Conservation (phyloP, 148 eudicot species). For the Nyssa sinensis region DNA sequence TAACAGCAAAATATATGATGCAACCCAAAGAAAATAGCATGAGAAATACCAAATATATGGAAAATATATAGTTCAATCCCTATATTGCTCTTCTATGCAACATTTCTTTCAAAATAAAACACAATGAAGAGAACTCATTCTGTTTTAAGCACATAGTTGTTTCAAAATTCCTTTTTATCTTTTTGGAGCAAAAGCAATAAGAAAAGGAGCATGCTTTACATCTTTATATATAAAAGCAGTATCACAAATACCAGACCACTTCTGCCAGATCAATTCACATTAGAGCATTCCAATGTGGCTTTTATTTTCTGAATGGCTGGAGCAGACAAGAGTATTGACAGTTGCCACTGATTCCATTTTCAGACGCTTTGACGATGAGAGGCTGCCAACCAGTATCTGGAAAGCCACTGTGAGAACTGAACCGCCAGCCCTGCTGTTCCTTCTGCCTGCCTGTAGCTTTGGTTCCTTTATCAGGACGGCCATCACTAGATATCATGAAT, state of each 20-base stretch:
- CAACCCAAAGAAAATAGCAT: too few species aligned
- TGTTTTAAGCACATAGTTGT: too few species aligned
- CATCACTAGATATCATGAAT: constrained; percentile 35
- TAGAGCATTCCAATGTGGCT: constrained; percentile 17
- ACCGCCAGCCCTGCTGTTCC: constrained; percentile 20
- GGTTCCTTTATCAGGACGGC: constrained; percentile 14
- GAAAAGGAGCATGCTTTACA: too few species aligned
- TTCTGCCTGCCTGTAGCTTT: constrained; percentile 29
- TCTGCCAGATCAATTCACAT: background rate
- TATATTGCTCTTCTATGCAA: too few species aligned
- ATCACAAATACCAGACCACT: background rate
- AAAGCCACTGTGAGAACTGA: constrained; percentile 41
- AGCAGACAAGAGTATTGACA: constrained; percentile 18
- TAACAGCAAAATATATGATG: too few species aligned
- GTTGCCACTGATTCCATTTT: constrained; percentile 12
- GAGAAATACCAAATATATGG: too few species aligned
- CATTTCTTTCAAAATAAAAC: too few species aligned
- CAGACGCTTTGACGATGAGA: constrained; percentile 8
- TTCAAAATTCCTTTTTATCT: too few species aligned
- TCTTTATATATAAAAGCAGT: too few species aligned
- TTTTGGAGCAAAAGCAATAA: too few species aligned
- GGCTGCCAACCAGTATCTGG: constrained; percentile 29
- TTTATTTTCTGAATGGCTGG: constrained; percentile 28
- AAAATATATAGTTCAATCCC: too few species aligned
- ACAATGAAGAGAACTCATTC: too few species aligned